These are phyloP conservation scores for Hymenochaete sp. DNA, from an alignment of 1,284 basidiomycete genomes.

Conservation along the genomic window DNA sequence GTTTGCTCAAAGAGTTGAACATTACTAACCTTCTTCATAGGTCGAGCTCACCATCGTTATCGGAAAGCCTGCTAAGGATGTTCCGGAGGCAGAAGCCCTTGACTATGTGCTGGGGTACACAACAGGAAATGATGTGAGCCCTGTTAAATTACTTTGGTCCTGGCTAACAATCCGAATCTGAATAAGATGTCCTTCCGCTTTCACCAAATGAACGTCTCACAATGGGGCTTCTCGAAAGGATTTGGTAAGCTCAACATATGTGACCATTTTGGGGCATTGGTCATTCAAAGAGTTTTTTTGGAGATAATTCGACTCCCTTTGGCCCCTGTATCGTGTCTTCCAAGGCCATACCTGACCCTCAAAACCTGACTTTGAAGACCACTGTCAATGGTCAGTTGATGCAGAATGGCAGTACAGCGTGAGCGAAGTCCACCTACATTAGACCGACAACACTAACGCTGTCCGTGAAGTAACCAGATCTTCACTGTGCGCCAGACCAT, in stretches of 20 bases:
- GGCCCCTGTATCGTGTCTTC: constrained; percentile 72
- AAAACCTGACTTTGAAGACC: constrained; percentile 55
- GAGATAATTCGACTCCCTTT: constrained; percentile 68
- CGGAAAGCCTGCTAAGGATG: constrained; percentile 70
- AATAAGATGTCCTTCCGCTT: constrained; percentile 67
- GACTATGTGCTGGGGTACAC: constrained; percentile 80
- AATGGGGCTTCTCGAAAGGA: constrained; percentile 82
- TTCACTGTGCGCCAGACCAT: constrained; percentile 67
- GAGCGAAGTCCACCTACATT: constrained; percentile 21
- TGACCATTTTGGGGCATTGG: not conserved
- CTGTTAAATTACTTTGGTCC: constrained; percentile 1
- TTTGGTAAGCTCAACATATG: constrained; percentile 56
- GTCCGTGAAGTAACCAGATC: constrained; percentile 51
- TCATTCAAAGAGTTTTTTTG: not conserved
- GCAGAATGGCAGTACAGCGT: constrained; percentile 72
- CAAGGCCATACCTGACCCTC: constrained; percentile 58
- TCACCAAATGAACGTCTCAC: constrained; percentile 65
- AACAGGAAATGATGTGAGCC: constrained; percentile 65
- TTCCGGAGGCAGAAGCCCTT: constrained; percentile 65
- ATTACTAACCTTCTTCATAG: not conserved
- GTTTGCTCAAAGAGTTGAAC: not conserved
- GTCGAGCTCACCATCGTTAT: constrained; percentile 84
- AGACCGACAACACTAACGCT: not conserved
- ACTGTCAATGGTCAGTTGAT: constrained; percentile 59
- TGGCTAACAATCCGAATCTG: not conserved